Conservation (phyloP, 306 rosid species). For the Citrullus amarus region DNA sequence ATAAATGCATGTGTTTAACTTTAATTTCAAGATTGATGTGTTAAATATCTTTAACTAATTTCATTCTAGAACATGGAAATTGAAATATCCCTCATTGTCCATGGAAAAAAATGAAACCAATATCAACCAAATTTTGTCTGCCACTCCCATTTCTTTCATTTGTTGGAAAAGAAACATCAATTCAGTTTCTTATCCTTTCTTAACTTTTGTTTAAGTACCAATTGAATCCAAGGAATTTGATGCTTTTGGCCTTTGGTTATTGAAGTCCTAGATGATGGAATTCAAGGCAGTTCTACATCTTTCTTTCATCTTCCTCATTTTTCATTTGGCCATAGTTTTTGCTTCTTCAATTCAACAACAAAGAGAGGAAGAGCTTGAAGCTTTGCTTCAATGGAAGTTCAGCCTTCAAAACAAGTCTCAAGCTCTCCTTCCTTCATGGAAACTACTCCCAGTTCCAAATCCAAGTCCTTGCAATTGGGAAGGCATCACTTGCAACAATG, state of each 20-base stretch:
- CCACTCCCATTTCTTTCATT: neutral
- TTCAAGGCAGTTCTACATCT: neutral
- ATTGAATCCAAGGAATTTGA: too few relatives aligned
- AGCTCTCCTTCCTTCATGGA: constrained; percentile 13
- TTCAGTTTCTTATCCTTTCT: neutral
- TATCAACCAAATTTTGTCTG: neutral
- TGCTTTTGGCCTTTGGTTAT: neutral
- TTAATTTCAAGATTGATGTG: neutral
- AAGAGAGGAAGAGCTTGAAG: constrained; percentile 1
- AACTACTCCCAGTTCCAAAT: neutral
- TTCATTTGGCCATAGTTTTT: neutral
- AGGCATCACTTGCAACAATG: constrained; percentile 8
- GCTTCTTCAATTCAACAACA: neutral
- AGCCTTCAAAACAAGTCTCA: constrained; percentile 8
- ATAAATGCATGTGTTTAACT: neutral
- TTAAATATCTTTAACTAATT: neutral
- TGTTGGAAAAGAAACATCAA: neutral
- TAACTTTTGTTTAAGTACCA: neutral
- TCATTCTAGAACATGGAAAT: neutral
- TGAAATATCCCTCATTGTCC: neutral
- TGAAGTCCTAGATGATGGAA: neutral
- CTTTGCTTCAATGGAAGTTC: constrained; percentile 7
- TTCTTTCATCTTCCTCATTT: neutral
- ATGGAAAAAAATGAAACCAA: neutral
- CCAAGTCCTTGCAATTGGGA: constrained; percentile 11